These are phyloP conservation scores for Rheum nobile DNA, from an alignment of 148 eudicot species.

Conservation along the genomic window DNA sequence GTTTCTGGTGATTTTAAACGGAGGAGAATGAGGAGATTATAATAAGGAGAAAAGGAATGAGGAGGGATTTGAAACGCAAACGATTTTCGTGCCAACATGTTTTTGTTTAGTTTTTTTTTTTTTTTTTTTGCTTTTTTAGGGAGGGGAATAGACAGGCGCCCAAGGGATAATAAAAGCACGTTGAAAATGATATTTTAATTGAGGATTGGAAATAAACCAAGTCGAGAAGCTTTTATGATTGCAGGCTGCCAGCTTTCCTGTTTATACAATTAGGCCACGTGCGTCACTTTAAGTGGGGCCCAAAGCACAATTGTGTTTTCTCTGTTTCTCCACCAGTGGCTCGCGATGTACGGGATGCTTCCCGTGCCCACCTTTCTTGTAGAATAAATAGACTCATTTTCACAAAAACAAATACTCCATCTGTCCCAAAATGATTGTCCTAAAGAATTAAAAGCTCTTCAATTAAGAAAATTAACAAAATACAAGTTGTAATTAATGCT, in stretches of 20 bases:
- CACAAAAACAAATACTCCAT: too few species aligned
- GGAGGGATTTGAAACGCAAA: background rate
- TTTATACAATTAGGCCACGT: background rate
- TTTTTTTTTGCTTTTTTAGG: background rate
- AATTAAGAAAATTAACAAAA: too few species aligned
- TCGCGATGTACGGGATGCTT: too few species aligned
- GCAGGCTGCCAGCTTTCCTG: background rate
- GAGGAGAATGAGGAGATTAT: background rate
- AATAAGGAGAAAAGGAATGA: background rate
- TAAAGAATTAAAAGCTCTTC: too few species aligned
- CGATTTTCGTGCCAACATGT: background rate
- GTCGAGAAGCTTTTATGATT: background rate
- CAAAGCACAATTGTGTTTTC: background rate
- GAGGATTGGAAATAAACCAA: background rate
- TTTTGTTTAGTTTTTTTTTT: background rate
- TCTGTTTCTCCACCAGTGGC: background rate
- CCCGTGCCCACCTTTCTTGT: too few species aligned
- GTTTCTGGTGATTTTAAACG: background rate
- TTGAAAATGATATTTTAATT: background rate
- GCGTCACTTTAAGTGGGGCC: background rate
- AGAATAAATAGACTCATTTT: too few species aligned
- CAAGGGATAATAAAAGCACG: background rate
- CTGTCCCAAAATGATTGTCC: too few species aligned
- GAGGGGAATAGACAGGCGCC: background rate
- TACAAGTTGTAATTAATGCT: too few species aligned